Evolutionary conservation across 345 rosid species (phyloP).

Genomic region (Turnera subulata): DNA sequence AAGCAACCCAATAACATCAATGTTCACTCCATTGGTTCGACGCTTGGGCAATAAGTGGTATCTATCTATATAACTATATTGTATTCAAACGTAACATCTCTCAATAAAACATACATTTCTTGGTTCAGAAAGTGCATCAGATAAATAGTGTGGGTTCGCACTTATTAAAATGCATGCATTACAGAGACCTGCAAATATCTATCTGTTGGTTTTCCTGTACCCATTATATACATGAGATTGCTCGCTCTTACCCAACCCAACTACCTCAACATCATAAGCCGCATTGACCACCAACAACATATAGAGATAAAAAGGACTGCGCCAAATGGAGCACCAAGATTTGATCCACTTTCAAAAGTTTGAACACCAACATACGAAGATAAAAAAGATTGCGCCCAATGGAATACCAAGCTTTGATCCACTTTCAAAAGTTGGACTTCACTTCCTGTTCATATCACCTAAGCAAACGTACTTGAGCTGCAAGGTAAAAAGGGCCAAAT

Average conservation of each 20-base stretch:
- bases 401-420: not conserved
- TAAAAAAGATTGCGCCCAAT: not conserved
- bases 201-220: not conserved
- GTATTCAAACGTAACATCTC: no score
- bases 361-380: no score
- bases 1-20: no score
- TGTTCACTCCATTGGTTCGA: no score
- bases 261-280: slow-evolving; percentile 6
- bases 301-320: no score
- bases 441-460: slow-evolving; percentile 75
- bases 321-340: not conserved
- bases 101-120: no score
- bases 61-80: no score
- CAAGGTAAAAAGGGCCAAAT: not conserved
- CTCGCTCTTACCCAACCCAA: not conserved
- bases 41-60: no score
- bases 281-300: no score
- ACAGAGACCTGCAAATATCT: not conserved
- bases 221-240: not conserved
- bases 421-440: slow-evolving; percentile 23
- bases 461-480: slow-evolving; percentile 83
- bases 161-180: slow-evolving; percentile 13
- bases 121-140: not conserved
- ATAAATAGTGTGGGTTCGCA: not conserved
- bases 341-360: slow-evolving; percentile 9